Conservation (phyloP, 2,329 filamentous ascomycete genomes). For the Beauveria rudraprayagi region DNA sequence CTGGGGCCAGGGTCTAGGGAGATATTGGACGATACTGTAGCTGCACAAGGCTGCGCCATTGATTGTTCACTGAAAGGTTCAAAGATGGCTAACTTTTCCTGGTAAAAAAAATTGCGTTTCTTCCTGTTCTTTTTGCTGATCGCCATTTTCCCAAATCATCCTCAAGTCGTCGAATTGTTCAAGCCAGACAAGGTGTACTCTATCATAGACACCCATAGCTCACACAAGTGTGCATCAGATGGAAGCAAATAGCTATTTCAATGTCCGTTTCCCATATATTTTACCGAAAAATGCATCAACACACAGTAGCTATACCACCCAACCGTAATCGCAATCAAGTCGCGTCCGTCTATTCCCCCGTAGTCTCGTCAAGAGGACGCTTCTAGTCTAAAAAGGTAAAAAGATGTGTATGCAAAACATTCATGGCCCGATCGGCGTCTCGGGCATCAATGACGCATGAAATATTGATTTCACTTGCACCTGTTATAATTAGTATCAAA, state of each 20-base stretch:
- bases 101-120: no score
- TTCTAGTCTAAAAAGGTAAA: slow-evolving; percentile 83
- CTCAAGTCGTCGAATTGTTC: no score
- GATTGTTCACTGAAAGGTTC: no score
- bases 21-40: background rate
- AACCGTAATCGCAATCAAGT: background rate
- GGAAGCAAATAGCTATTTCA: background rate
- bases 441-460: slow-evolving; percentile 91
- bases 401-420: slow-evolving; percentile 90
- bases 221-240: background rate
- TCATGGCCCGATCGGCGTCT: slow-evolving; percentile 88
- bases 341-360: background rate
- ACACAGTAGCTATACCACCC: background rate
- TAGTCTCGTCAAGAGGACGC: background rate
- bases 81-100: no score
- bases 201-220: background rate
- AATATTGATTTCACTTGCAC: slow-evolving; percentile 98
- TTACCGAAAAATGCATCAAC: background rate
- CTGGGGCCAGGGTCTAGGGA: background rate
- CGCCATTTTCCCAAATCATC: no score
- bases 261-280: background rate
- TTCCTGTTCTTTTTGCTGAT: background rate
- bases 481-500: slow-evolving; percentile 36
- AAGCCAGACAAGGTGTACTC: no score
- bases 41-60: background rate